Evolutionary conservation across 371 early-diverging fungal species (phyloP).

Genomic region (Syncephalastrum contaminatum): DNA sequence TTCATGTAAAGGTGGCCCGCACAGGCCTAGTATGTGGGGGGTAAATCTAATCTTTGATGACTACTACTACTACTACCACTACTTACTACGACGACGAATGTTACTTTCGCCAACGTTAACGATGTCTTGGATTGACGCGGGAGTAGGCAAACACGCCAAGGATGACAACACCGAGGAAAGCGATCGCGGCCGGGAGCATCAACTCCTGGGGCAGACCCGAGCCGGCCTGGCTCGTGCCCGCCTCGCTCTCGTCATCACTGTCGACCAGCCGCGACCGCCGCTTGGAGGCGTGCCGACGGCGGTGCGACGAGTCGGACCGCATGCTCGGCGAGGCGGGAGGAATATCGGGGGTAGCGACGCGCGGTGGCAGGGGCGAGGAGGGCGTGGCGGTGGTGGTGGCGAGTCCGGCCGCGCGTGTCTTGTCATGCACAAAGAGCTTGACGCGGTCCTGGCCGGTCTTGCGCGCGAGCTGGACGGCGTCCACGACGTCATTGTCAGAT

Average conservation of each 20-base stretch:
- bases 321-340: too few species aligned
- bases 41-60: background rate
- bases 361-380: constrained; percentile 2
- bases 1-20: too few species aligned
- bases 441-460: constrained; percentile 69
- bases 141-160: constrained; percentile 55
- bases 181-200: constrained; percentile 61
- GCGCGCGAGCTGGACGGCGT: constrained; percentile 76
- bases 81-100: background rate
- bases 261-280: background rate
- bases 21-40: too few species aligned
- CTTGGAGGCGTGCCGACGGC: too few species aligned
- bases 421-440: constrained; percentile 58
- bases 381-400: constrained; percentile 4
- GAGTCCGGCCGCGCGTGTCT: background rate
- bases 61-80: background rate
- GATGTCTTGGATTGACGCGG: constrained; percentile 10
- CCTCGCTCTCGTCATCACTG: background rate
- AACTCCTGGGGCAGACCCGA: constrained; percentile 48
- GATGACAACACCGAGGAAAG: constrained; percentile 57
- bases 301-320: too few species aligned
- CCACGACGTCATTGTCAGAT: constrained; percentile 72
- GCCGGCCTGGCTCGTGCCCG: background rate
- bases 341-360: too few species aligned
- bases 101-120: constrained; percentile 5